phyloP scores from a whole-genome alignment of 2,329 filamentous ascomycete genomes.

The Colletotrichum agaves region DNA sequence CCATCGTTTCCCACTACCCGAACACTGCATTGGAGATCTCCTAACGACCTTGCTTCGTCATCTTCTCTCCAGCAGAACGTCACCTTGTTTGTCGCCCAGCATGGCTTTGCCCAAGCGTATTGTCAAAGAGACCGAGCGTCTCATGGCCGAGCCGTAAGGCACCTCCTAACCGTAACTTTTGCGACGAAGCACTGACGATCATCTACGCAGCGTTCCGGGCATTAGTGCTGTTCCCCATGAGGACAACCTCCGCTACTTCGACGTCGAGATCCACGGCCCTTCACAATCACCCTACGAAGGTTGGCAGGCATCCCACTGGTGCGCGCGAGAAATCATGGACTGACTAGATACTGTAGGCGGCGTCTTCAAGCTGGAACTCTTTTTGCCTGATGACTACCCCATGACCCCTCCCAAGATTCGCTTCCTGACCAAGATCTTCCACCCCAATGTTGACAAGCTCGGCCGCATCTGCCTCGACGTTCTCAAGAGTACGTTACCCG shows the following conservation, averaged over 20 bases:
- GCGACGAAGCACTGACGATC: constrained; percentile 14
- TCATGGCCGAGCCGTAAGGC: constrained; percentile 93
- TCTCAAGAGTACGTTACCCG: constrained; percentile 80
- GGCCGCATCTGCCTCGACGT: constrained; percentile 98
- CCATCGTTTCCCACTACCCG: background rate
- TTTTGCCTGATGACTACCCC: constrained; percentile 97
- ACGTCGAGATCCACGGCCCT: constrained; percentile 95
- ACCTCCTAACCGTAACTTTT: background rate
- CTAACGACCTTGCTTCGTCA: background rate
- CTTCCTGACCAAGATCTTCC: constrained; percentile 98
- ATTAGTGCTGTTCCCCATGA: constrained; percentile 97
- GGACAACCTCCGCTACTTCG: constrained; percentile 97
- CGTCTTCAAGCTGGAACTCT: constrained; percentile 96
- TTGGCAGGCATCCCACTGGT: constrained; percentile 50
- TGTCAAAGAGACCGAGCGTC: constrained; percentile 96
- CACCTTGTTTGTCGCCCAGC: constrained; percentile 8
- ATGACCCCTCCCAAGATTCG: constrained; percentile 99
- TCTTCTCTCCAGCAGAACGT: background rate
- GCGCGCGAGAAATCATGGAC: background rate
- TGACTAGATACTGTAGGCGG: constrained; percentile 62
- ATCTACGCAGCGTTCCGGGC: constrained; percentile 80
- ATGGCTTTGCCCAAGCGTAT: constrained; percentile 95
- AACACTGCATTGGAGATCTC: background rate
- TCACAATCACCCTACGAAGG: constrained; percentile 95
- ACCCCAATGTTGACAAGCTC: constrained; percentile 98